A percentile compares a stretch with the other conserved stretches of the same genome.
Conservation (phyloP, 768 basidiomycete genomes). For the Calocybe cyanea region DNA sequence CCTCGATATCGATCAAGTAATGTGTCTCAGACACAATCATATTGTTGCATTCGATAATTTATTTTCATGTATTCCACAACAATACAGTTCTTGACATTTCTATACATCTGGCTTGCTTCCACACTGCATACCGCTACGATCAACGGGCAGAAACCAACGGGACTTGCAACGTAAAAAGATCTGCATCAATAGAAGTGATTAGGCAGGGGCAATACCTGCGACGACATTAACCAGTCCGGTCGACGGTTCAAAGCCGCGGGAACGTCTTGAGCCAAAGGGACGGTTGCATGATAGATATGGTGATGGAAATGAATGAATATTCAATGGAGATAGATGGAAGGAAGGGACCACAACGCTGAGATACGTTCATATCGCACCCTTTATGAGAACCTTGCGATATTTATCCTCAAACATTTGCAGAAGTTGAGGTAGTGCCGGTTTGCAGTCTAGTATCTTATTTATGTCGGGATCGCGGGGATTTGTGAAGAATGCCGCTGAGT, state of each 20-base stretch:
- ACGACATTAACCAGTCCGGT: slow-evolving; percentile 9
- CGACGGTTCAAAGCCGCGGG: slow-evolving; percentile 3
- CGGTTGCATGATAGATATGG: slow-evolving; percentile 6
- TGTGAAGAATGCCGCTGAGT: slow-evolving; percentile 64
- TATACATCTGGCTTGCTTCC: slow-evolving; percentile 3
- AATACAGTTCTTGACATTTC: not conserved
- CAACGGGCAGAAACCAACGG: slow-evolving; percentile 2
- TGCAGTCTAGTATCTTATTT: slow-evolving; percentile 73
- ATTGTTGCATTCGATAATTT: slow-evolving; percentile 5
- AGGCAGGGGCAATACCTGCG: slow-evolving; percentile 9
- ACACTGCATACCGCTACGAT: not conserved
- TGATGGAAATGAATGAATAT: slow-evolving; percentile 19
- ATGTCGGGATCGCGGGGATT: slow-evolving; percentile 59
- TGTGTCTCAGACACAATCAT: too few relatives aligned
- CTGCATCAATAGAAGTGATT: slow-evolving; percentile 6
- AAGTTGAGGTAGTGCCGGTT: slow-evolving; percentile 52
- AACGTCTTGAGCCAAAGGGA: slow-evolving; percentile 6
- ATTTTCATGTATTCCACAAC: not conserved
- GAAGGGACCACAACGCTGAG: slow-evolving; percentile 6
- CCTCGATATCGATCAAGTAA: too few relatives aligned
- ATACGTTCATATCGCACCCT: slow-evolving; percentile 75
- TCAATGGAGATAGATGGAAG: slow-evolving; percentile 17
- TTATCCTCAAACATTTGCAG: slow-evolving; percentile 69
- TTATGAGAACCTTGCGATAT: slow-evolving; percentile 85
- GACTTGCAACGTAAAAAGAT: not conserved